Evolutionary conservation across 305 asterid species (phyloP).

Genomic region (Coffea humblotiana): DNA sequence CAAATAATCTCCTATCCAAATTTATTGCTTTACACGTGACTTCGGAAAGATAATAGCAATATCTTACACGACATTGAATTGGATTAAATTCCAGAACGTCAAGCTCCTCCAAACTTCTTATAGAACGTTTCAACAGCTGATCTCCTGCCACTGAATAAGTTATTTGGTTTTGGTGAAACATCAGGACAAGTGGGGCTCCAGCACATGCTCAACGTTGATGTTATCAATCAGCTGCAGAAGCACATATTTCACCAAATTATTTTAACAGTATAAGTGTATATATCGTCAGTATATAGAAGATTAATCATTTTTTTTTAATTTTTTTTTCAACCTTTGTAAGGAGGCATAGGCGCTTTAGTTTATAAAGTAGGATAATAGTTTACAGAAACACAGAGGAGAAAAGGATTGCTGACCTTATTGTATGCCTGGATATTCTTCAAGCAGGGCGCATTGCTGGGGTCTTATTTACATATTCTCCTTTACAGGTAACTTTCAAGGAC

Average conservation of each 20-base stretch:
- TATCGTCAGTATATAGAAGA: no score
- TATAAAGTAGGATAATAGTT: background rate
- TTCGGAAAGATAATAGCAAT: no score
- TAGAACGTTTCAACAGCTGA: background rate
- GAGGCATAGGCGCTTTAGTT: no score
- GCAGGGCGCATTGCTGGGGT: slow-evolving; percentile 19
- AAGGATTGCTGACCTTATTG: slow-evolving; percentile 11
- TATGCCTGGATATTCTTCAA: slow-evolving; percentile 7
- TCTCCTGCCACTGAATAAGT: slow-evolving; percentile 1
- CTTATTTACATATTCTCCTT: slow-evolving; percentile 19
- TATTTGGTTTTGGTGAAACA: slow-evolving; percentile 3
- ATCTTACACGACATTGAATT: slow-evolving; percentile 23
- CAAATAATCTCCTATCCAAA: no score
- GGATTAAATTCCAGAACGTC: background rate
- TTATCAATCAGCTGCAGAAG: slow-evolving; percentile 12
- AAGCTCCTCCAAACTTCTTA: slow-evolving; percentile 1
- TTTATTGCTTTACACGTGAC: background rate
- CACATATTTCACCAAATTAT: background rate
- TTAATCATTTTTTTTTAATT: no score
- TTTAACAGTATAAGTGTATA: background rate
- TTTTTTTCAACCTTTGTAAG: background rate
- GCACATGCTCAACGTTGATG: background rate
- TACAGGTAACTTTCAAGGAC: slow-evolving; percentile 22
- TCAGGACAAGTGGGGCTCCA: slow-evolving; percentile 14
- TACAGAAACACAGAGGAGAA: background rate